A percentile compares a stretch with the other conserved stretches of the same genome.
Conservation (phyloP, 305 asterid species). For the Fraxinus floribunda region DNA sequence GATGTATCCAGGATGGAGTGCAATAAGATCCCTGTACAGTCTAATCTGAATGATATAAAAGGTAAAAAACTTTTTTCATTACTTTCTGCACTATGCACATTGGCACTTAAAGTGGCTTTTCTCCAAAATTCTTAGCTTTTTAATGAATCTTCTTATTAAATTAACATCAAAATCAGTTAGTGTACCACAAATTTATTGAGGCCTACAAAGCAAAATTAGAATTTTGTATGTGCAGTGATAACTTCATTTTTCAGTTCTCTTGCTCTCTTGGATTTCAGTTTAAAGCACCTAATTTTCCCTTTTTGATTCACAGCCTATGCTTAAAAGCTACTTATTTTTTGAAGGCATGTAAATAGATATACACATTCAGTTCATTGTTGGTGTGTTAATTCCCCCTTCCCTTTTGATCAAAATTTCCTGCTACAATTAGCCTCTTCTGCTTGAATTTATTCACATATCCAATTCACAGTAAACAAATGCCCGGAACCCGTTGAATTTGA, state of each 20-base stretch:
- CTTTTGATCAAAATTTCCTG: neutral
- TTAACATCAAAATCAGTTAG: neutral
- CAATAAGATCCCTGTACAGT: slow-evolving; percentile 71
- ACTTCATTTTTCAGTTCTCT: neutral
- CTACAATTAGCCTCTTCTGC: neutral
- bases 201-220: too few species aligned
- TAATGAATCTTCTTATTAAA: neutral
- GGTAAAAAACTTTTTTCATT: slow-evolving; percentile 36
- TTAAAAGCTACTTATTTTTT: too few species aligned
- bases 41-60: slow-evolving; percentile 77
- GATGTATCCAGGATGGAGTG: slow-evolving; percentile 1
- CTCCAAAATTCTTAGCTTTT: neutral
- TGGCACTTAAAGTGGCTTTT: too few species aligned
- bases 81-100: neutral
- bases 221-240: neutral
- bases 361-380: too few species aligned
- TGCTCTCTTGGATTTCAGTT: neutral
- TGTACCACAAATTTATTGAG: neutral
- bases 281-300: too few species aligned
- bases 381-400: neutral
- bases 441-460: neutral
- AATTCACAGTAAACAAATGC: too few species aligned
- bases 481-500: too few species aligned
- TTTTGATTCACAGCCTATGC: too few species aligned
- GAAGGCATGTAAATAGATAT: too few species aligned